Conservation (phyloP, 257 asterid species). For the Solanum tacnaense region DNA sequence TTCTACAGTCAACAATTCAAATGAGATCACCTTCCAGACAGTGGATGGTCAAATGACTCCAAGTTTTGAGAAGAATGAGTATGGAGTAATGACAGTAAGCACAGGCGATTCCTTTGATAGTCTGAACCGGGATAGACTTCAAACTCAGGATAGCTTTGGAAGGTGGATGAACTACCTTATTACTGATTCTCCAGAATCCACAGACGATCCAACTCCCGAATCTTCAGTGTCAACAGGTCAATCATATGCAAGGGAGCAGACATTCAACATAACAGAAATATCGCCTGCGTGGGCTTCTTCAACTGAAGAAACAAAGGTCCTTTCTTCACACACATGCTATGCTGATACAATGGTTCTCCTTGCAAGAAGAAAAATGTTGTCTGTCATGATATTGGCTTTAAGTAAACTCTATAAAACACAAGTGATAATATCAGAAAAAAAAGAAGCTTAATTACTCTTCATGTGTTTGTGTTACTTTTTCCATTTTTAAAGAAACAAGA, state of each 20-base stretch:
- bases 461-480: neutral
- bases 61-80: constrained; percentile 22
- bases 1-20: constrained; percentile 3
- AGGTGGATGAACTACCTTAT: constrained; percentile 39
- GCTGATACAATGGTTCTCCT: neutral
- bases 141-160: constrained; percentile 64
- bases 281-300: constrained; percentile 78
- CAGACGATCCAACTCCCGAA: constrained; percentile 27
- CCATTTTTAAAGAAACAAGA: neutral
- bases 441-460: neutral
- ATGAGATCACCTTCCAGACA: constrained; percentile 23
- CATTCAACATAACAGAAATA: constrained; percentile 58
- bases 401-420: neutral
- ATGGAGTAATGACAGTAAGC: constrained; percentile 20
- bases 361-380: neutral
- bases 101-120: constrained; percentile 20
- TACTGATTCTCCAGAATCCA: constrained; percentile 50
- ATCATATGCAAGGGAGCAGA: constrained; percentile 27
- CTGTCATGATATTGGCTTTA: neutral
- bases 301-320: constrained; percentile 85
- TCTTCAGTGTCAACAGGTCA: constrained; percentile 11
- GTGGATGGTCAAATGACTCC: constrained; percentile 22
- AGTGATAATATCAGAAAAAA: neutral
- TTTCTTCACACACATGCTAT: neutral
- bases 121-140: constrained; percentile 31